Evolutionary conservation across 2,329 filamentous ascomycete genomes (phyloP).

Genomic region (Aspergillus hortae): DNA sequence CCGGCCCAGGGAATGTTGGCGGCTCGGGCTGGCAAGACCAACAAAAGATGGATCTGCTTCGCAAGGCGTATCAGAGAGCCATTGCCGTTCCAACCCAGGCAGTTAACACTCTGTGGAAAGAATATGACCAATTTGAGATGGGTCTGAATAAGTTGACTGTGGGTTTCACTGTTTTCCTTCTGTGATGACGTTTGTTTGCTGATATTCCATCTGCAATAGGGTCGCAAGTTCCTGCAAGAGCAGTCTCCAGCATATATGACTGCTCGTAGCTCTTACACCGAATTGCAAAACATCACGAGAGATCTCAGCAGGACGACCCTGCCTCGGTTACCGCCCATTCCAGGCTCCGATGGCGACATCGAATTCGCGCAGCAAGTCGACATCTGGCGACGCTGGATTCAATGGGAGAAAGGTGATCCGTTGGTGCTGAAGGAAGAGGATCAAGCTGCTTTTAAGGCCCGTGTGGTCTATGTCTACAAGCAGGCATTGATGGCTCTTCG

Average conservation of each 20-base stretch:
- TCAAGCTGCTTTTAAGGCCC: constrained; percentile 66
- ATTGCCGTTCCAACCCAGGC: constrained; percentile 81
- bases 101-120: constrained; percentile 86
- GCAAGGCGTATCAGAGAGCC: constrained; percentile 88
- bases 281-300: constrained; percentile 82
- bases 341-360: constrained; percentile 80
- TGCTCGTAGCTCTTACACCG: constrained; percentile 82
- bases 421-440: constrained; percentile 84
- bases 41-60: constrained; percentile 93
- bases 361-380: constrained; percentile 82
- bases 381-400: constrained; percentile 89
- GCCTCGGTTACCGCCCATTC: constrained; percentile 75
- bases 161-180: constrained; percentile 16
- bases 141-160: constrained; percentile 87
- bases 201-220: constrained; percentile 49
- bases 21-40: constrained; percentile 92
- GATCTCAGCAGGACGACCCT: constrained; percentile 73
- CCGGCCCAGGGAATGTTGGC: constrained; percentile 77
- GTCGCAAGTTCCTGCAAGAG: constrained; percentile 91
- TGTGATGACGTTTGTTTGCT: constrained; percentile 6
- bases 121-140: constrained; percentile 97
- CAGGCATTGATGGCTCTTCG: constrained; percentile 89
- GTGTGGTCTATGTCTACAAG: constrained; percentile 86
- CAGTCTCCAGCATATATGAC: constrained; percentile 94
- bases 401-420: constrained; percentile 92